Percentiles rank a stretch among this genome's conserved stretches.
These are phyloP conservation scores for Colletotrichum somersetense DNA, from an alignment of 2,329 filamentous ascomycete species.

Conservation along the genomic window DNA sequence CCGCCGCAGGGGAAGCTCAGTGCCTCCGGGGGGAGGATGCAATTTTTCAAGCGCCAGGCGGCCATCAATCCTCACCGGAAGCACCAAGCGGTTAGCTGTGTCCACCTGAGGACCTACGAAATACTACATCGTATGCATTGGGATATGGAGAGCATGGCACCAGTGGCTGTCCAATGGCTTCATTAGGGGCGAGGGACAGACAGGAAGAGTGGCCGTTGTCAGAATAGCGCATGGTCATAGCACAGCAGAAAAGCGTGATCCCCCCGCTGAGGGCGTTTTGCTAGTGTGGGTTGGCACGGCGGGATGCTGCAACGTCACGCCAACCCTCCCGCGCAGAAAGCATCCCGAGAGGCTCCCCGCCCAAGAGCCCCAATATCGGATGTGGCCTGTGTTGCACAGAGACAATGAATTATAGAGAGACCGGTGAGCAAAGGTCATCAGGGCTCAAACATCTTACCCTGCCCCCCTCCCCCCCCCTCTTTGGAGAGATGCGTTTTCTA, in stretches of 20 bases:
- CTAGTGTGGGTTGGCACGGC: constrained; percentile 18
- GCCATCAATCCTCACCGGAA: background rate
- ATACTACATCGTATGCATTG: background rate
- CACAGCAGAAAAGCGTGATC: background rate
- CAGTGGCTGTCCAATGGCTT: no score
- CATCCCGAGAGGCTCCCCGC: background rate
- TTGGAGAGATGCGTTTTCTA: background rate
- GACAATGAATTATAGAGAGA: background rate
- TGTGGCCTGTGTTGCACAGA: background rate
- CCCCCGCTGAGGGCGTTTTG: constrained; percentile 12
- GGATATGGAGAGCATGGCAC: background rate
- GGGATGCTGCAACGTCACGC: constrained; percentile 17
- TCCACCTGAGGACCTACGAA: background rate
- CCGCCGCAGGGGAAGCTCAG: background rate
- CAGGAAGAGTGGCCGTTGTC: background rate
- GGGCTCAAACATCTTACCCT: background rate
- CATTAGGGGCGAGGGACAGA: background rate
- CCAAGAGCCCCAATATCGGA: background rate
- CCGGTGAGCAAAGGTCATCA: background rate
- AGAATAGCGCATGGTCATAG: background rate
- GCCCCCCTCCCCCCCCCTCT: no score
- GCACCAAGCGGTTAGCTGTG: background rate
- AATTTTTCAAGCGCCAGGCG: background rate
- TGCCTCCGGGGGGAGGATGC: background rate
- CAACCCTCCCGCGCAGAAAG: background rate